Evolutionary conservation across 352 stramenopile species (phyloP), one percentile per base, ranked within the genome.

Genomic region (Stramenopiles sp.): DNA sequence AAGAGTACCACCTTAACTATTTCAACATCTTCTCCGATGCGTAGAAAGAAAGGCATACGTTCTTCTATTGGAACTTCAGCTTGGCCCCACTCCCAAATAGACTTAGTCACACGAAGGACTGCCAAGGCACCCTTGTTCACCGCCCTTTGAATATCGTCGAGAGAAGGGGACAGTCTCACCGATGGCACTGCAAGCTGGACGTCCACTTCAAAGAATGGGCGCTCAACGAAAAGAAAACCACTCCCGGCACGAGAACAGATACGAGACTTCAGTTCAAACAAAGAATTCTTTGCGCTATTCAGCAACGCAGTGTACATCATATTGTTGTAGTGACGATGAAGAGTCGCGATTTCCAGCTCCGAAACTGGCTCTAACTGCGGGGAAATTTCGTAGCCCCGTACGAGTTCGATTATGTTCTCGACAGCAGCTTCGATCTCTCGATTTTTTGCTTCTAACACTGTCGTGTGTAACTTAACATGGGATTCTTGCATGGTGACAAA

Each of bases 251-350:
- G 88, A 68, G 89, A 96, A 0, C 90, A 90, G 31, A 98, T 96
- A 1, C 94, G 87, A 79, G 97, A 97, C 84, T 98, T 98, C 78
- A 98, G 87, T 2, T 91, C 92, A 81, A 97, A 97, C 76, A 98
- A 88, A 32, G 91, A 97, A 78, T 96, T 97, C 81, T 98, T 98
- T 6, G 91, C 95, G 77, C 92, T 97, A 79, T 97, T 89, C 18
- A 92, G 79, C 0, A 92, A 77, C 0, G 87, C 85, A 79, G 95
- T 91, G 77, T 98, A 98, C 91, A 98, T 98, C 77, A 98, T 98
- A 81, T 98, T 92, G 81, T 97, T 97, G 86, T 98, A 98, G 81
- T 98, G 94, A 77, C 96, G 93, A 77, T 96, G 95, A 18, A 98
- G 85, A 80, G 97, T 97, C 74, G 89, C 83, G 3, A 95, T 85